Conservation (phyloP, 768 basidiomycete genomes). For the Termitomyces sp. region DNA sequence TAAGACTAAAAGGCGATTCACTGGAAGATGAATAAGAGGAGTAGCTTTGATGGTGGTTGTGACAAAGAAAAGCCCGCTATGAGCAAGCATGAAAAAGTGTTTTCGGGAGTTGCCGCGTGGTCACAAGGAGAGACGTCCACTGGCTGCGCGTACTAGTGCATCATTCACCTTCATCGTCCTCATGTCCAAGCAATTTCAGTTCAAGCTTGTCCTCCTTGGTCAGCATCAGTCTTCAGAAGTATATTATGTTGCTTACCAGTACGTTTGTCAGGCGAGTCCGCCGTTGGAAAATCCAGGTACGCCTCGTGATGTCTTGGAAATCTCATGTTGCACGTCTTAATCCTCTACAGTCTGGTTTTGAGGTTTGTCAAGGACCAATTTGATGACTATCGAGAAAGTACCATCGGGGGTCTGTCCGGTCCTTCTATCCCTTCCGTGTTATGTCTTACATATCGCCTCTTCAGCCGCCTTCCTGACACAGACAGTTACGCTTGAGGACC, state of each 20-base stretch:
- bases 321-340: constrained; percentile 17
- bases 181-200: constrained; percentile 93
- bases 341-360: constrained; percentile 69
- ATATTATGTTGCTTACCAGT: constrained; percentile 8
- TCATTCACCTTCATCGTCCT: constrained; percentile 25
- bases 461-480: constrained; percentile 97
- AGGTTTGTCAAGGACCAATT: constrained; percentile 97
- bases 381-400: constrained; percentile 92
- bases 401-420: constrained; percentile 66
- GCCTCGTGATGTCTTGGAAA: constrained; percentile 17
- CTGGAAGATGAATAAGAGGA: constrained; percentile 14
- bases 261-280: constrained; percentile 73
- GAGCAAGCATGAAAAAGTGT: constrained; percentile 10
- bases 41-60: constrained; percentile 30
- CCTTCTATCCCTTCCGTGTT: constrained; percentile 1
- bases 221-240: constrained; percentile 17
- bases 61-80: constrained; percentile 11
- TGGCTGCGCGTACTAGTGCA: not conserved
- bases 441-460: constrained; percentile 10
- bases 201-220: constrained; percentile 97
- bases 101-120: constrained; percentile 29
- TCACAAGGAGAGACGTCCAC: constrained; percentile 19
- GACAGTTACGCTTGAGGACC: constrained; percentile 86
- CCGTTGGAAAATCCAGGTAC: constrained; percentile 95
- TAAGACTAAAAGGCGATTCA: constrained; percentile 14